phyloP scores from a whole-genome alignment of 2,329 filamentous ascomycete species.

The Colletotrichum echinochloae region DNA sequence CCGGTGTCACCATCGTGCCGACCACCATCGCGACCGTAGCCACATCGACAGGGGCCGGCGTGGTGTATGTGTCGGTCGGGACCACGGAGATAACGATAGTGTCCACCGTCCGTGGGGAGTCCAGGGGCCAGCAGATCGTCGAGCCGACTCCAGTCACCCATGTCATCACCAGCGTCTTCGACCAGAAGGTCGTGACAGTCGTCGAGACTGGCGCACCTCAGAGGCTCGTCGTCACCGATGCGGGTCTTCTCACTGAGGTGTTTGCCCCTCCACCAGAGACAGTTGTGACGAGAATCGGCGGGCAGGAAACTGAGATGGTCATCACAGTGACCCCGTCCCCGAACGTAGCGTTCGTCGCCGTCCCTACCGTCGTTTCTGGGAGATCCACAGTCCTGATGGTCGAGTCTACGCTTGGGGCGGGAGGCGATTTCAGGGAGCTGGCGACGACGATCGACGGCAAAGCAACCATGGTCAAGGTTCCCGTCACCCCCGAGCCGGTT shows the following conservation, averaged over 20 bases:
- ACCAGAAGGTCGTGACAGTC: constrained; percentile 40
- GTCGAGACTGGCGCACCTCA: constrained; percentile 34
- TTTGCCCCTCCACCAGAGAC: constrained; percentile 24
- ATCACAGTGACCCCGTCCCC: constrained; percentile 34
- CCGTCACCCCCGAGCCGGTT: constrained; percentile 5
- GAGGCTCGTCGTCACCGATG: constrained; percentile 30
- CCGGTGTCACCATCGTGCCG: constrained; percentile 18
- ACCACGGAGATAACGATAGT: constrained; percentile 43
- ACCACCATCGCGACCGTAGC: constrained; percentile 3
- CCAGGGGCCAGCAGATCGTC: constrained; percentile 5
- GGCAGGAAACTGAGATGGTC: constrained; percentile 29
- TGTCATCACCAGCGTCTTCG: constrained; percentile 43
- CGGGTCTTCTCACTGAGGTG: constrained; percentile 30
- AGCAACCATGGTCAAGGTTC: constrained; percentile 16
- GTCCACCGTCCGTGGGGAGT: constrained; percentile 37
- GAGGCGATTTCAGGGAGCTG: background rate
- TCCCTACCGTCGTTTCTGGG: constrained; percentile 14
- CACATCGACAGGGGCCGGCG: background rate
- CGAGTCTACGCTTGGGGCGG: background rate
- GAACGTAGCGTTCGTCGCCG: constrained; percentile 8
- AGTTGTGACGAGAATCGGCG: constrained; percentile 20
- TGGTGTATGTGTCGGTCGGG: constrained; percentile 40
- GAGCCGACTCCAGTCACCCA: constrained; percentile 41
- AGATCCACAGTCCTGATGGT: constrained; percentile 4
- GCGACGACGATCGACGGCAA: constrained; percentile 14